Evolutionary conservation across 345 rosid genomes (phyloP), one percentile per base, ranked within the genome.

Genomic region (Citrus medica): DNA sequence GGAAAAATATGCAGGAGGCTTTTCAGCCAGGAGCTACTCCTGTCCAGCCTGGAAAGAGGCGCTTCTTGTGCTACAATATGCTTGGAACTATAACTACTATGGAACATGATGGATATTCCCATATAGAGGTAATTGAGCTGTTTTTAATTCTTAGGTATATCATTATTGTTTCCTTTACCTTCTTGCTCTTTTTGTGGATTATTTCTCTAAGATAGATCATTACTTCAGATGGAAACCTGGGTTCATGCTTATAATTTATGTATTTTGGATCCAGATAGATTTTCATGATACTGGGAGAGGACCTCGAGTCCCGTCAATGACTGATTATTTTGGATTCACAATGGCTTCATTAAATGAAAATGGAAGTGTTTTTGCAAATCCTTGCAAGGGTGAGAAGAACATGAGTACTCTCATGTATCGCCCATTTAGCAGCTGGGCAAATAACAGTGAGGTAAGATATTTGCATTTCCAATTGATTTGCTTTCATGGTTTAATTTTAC

Each of bases 201-300:
- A 53, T 17, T 56, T 27, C 30, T 21, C 25, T 2, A 38, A 40
- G 19, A 40, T 61, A 6, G 28, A 10, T 40, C 42, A 56, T 56
- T 9, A 2, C 53, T 61, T 61, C 0, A 0, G 8, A 37, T 25
- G 53, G 40, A 73, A 73, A 33, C 27, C 24, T 73, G 37, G 63
- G 75, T 28, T 70, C 9, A 56, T 28, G 67, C 67, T 69, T 33
- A 9, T 77, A 32, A 67, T 55, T 42, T 25, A 16, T 74, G 71
- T 64, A 24, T 77, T 70, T 30, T 79, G 79, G 65, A 73, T 83
- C 70, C 91, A 94, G 99, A 90, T 91, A 59, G 97, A 94, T 85
- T 96, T 96, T 84, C 99, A 96, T 86, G 99, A 96, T 76, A 96
- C 99, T 56, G 87, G 98, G 74, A 89, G 87, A 82, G 97, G 99